Conservation (phyloP, 179 eudicot genomes). For the Amaranthus tricolor region DNA sequence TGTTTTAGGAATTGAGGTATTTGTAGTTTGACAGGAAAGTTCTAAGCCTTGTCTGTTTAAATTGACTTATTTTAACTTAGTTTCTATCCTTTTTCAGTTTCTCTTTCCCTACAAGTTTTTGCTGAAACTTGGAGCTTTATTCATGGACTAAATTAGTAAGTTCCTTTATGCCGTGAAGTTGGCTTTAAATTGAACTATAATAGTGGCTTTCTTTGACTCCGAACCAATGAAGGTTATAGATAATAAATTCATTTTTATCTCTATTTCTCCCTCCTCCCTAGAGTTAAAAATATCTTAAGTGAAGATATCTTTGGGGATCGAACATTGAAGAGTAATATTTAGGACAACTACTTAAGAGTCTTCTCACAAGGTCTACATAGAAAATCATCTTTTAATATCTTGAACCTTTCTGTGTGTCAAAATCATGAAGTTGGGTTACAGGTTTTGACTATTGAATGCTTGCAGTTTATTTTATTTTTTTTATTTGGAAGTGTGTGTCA, state of each 20-base stretch:
- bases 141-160: no score
- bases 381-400: background rate
- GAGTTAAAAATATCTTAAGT: background rate
- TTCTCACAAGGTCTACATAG: background rate
- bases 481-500: background rate
- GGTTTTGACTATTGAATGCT: background rate
- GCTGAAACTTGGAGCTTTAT: no score
- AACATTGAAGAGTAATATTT: background rate
- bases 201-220: no score
- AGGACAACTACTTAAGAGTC: background rate
- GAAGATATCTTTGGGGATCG: background rate
- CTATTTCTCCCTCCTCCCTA: background rate
- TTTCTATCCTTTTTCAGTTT: background rate
- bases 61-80: no score
- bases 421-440: background rate
- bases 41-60: background rate
- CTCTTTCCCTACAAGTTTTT: background rate
- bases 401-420: background rate
- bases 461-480: background rate
- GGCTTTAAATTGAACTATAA: no score
- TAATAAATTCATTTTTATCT: no score
- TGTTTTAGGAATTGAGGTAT: background rate
- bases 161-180: no score
- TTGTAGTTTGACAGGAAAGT: background rate
- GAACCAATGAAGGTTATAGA: no score